Evolutionary conservation across 176 grass and related monocot species (phyloP), one percentile per base, ranked within the genome.

Genomic region (Bothriochloa decipiens): DNA sequence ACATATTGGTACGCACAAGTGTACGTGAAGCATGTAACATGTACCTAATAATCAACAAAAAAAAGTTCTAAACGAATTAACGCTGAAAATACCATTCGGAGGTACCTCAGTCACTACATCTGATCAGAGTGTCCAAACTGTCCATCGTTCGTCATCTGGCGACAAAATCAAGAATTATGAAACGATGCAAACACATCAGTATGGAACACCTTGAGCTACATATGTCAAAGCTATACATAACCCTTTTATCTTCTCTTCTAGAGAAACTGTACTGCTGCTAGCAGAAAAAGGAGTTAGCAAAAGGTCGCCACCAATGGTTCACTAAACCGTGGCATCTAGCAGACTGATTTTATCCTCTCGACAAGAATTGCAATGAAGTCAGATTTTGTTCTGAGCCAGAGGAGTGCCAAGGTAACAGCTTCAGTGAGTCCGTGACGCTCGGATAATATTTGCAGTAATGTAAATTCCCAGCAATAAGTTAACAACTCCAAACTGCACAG

Each of bases 401-500:
- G n/a, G 41, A 28, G 15, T 27, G 17, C 13, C 3, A 3, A 4
- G 2, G 13, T 47, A 57, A 50, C 14, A 17, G 16, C 25, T 52
- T 52, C 26, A 33, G 0, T 20, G 72, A 46, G 23, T 16, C 45
- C 45, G n/a, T 33, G 26, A 33, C 4, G 20, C 46, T 53, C 0
- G 70, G 26, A 29, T 74, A 50, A 27, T 8, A 50, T 11, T 74
- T 74, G 71, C 26, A 50, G 25, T 50, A 14, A 12, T 33, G 46
- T 15, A 20, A 74, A 74, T 53, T 8, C 50, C 72, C 15, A 50
- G 71, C n/a, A 81, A 12, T 46, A 69, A 76, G 22, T 70, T 60
- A 36, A 69, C 36, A 82, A 58, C 42, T 82, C 53, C 41, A 9
- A 76, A 46, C 33, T 71, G 28, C 13, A 65, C 7, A 23, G 15